phyloP scores from a whole-genome alignment of 1,139 yeast genomes.

The Magnusiomyces paraingens region DNA sequence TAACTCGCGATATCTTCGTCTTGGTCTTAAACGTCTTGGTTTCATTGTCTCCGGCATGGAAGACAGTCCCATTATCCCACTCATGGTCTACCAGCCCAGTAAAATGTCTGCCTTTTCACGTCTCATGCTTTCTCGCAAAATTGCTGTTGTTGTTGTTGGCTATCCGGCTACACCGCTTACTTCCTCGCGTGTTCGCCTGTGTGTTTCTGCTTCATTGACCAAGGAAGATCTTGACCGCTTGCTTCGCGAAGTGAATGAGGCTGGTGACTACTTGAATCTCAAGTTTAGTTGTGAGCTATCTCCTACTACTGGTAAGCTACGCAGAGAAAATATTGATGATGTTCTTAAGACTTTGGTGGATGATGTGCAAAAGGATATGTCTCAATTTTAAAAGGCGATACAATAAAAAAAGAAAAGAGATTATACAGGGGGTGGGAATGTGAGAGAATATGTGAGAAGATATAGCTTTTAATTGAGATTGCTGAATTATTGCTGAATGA shows the following conservation, averaged over 20 bases:
- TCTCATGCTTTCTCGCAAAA: slow-evolving; percentile 65
- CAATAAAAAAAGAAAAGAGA: too few species aligned
- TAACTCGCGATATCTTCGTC: slow-evolving; percentile 85
- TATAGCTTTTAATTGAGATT: too few species aligned
- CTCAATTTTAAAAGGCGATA: slow-evolving; percentile 12
- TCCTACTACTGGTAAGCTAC: slow-evolving; percentile 43
- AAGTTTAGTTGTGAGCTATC: slow-evolving; percentile 48
- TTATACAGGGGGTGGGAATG: too few species aligned
- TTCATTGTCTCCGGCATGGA: slow-evolving; percentile 92
- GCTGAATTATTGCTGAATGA: neutral
- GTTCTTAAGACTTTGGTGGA: slow-evolving; percentile 66
- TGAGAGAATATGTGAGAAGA: too few species aligned
- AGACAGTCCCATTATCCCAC: slow-evolving; percentile 93
- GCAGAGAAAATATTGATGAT: slow-evolving; percentile 73
- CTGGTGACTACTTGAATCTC: slow-evolving; percentile 71
- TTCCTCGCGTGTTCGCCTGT: slow-evolving; percentile 84
- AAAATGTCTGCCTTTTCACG: slow-evolving; percentile 93
- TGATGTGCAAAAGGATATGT: slow-evolving; percentile 39
- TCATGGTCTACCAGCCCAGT: slow-evolving; percentile 80
- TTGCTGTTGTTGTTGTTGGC: slow-evolving; percentile 94
- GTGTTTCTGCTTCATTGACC: slow-evolving; percentile 87
- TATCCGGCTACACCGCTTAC: slow-evolving; percentile 96
- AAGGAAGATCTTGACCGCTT: slow-evolving; percentile 88
- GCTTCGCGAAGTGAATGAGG: slow-evolving; percentile 61
- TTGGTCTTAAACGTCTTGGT: slow-evolving; percentile 87